Conservation (phyloP, 2,329 filamentous ascomycete genomes). For the Talaromyces sp. region DNA sequence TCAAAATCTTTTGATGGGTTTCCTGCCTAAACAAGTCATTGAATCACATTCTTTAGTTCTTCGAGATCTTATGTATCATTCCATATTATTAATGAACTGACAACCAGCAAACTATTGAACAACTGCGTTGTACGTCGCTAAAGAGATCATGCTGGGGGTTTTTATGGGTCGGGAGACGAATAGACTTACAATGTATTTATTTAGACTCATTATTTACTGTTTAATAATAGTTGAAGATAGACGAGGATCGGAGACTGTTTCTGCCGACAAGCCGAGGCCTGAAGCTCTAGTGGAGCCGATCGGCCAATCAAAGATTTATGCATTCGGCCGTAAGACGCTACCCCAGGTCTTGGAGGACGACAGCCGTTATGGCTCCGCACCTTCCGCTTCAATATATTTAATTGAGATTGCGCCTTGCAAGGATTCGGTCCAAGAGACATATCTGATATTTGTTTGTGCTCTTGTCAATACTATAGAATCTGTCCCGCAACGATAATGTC, state of each 20-base stretch:
- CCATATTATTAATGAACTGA: too few species aligned
- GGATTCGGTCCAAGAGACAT: not conserved
- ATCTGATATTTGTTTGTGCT: not conserved
- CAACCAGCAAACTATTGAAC: too few species aligned
- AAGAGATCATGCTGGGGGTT: too few species aligned
- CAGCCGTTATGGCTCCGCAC: not conserved
- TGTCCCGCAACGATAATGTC: constrained; percentile 51
- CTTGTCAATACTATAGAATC: not conserved
- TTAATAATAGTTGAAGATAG: too few species aligned
- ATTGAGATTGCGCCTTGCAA: not conserved
- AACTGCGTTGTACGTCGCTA: too few species aligned
- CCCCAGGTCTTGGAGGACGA: not conserved
- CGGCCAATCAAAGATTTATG: not conserved
- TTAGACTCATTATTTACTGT: too few species aligned
- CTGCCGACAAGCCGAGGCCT: not conserved
- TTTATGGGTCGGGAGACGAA: too few species aligned
- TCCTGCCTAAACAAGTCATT: too few species aligned
- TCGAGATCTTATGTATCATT: too few species aligned
- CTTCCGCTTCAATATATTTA: not conserved
- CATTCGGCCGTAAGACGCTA: not conserved
- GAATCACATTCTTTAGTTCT: too few species aligned
- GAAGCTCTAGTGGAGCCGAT: not conserved
- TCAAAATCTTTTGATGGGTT: too few species aligned
- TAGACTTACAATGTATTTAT: too few species aligned
- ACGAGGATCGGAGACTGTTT: not conserved